Base-by-base conservation (phyloP, 176 grass and related monocot genomes). In the Cenchrus americanus region DNA sequence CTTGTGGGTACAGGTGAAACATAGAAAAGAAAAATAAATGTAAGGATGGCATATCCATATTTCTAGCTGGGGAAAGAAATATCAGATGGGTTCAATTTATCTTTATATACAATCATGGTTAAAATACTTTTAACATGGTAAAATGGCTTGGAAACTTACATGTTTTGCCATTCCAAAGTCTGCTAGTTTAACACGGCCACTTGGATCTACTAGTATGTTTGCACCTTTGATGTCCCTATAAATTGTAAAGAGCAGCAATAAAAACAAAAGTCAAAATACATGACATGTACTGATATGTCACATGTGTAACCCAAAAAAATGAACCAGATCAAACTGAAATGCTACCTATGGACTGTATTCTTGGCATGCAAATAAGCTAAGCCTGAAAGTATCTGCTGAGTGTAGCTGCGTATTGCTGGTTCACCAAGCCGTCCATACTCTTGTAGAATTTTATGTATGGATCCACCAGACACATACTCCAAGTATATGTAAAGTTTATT, bases 131-230 rank as follows among this genome's bases (percentile, higher is more conserved):
- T 76, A 69, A 40, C 49, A 71, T 17, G 30, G 21, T 58, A 77
- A 76, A 85, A 73, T 81, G 78, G 72, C 2, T 17, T 15, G 43
- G 41, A 85, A 86, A 55, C 73, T 85, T 92, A 99, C 96, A 94
- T 99, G 93, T 86, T 99, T 99, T 69, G 96, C 96, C 96, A 99
- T 99, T 88, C 96, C 96, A 91, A 99, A 99, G 84, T 99, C 96
- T 86, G 96, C 96, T 80, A 99, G 89, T 81, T 96, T 99, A 90
- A 99, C 93, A 89, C 96, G 96, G 8, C 96, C 96, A 91, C 89
- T 92, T 57, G 96, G 96, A 80, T 96, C 93, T 68, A 99, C 96
- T 58, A 99, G 89, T 90, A 99, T 96, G 78, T 99, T 99, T 85
- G 93, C 93, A 85, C 93, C 96, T 94, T 99, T 99, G 64, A 99